Conservation (phyloP, 2,329 filamentous ascomycete species). For the Fusarium xyrophilum region DNA sequence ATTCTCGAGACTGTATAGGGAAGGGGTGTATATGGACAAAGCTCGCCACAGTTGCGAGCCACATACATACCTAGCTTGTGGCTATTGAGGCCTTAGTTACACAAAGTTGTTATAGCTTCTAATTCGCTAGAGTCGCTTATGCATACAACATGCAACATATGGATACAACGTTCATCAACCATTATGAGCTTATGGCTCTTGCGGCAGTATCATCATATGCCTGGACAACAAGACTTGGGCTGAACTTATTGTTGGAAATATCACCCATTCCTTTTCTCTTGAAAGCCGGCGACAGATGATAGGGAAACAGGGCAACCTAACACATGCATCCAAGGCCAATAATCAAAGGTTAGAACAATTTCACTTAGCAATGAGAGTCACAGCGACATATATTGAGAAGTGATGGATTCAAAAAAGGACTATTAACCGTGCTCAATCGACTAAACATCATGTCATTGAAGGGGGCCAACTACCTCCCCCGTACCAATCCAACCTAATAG, state of each 20-base stretch:
- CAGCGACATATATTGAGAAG: background rate
- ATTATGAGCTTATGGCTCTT: background rate
- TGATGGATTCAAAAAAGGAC: constrained; percentile 7
- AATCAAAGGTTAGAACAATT: background rate
- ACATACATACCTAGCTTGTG: background rate
- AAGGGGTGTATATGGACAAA: background rate
- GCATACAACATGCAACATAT: background rate
- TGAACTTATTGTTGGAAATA: background rate
- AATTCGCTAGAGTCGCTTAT: background rate
- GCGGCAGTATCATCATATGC: background rate
- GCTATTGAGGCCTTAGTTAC: background rate
- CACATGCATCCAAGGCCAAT: background rate
- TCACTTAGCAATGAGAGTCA: background rate
- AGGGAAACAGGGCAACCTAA: background rate
- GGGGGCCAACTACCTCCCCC: background rate
- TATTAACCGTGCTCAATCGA: constrained; percentile 1
- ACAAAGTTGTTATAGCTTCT: background rate
- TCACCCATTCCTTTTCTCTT: background rate
- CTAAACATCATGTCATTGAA: constrained; percentile 19
- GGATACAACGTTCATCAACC: background rate
- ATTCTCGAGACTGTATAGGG: background rate
- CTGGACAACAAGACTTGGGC: background rate
- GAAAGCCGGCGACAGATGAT: background rate
- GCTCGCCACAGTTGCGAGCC: constrained; percentile 7
- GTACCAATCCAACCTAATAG: background rate